Percentiles rank a stretch among this genome's conserved stretches.
phyloP scores from a whole-genome alignment of 495 filamentous ascomycete species.

The Penicillium arizonense region DNA sequence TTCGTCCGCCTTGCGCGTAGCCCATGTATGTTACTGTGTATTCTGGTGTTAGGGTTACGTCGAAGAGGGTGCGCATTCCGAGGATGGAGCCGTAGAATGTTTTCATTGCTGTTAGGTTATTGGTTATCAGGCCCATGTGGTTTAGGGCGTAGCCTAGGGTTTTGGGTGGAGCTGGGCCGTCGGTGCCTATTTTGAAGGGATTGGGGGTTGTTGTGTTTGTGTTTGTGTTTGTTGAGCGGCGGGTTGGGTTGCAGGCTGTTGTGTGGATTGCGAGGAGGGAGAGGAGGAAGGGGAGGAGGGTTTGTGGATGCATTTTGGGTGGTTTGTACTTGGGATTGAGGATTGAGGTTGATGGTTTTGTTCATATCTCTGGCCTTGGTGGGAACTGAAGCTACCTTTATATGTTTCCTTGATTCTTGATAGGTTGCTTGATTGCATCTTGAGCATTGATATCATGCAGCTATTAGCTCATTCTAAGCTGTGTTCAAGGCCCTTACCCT shows the following conservation, averaged over 20 bases:
- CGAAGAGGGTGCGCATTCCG: slow-evolving; percentile 35
- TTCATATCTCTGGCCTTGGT: too few species aligned
- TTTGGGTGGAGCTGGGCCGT: slow-evolving; percentile 13
- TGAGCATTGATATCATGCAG: too few species aligned
- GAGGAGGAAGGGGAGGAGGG: neutral
- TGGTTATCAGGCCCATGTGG: slow-evolving; percentile 29
- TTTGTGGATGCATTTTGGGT: neutral
- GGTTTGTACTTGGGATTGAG: too few species aligned
- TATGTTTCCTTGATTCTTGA: too few species aligned
- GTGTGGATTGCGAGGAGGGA: neutral
- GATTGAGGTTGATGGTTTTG: too few species aligned
- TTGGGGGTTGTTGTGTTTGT: neutral
- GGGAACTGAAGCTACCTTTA: too few species aligned
- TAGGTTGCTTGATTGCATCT: too few species aligned
- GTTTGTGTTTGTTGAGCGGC: neutral
- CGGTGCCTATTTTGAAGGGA: slow-evolving; percentile 11
- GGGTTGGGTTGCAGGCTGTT: neutral
- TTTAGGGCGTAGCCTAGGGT: slow-evolving; percentile 33
- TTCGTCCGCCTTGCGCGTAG: slow-evolving; percentile 29
- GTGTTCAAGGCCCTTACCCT: neutral
- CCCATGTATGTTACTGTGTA: slow-evolving; percentile 30
- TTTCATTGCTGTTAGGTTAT: slow-evolving; percentile 22
- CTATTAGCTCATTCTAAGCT: too few species aligned
- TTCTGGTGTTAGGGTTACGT: slow-evolving; percentile 17
- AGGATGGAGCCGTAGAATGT: slow-evolving; percentile 32